Evolutionary conservation across 2,329 filamentous ascomycete species (phyloP), one percentile per base, ranked within the genome.

Genomic region (Sordariomycetes sp.): DNA sequence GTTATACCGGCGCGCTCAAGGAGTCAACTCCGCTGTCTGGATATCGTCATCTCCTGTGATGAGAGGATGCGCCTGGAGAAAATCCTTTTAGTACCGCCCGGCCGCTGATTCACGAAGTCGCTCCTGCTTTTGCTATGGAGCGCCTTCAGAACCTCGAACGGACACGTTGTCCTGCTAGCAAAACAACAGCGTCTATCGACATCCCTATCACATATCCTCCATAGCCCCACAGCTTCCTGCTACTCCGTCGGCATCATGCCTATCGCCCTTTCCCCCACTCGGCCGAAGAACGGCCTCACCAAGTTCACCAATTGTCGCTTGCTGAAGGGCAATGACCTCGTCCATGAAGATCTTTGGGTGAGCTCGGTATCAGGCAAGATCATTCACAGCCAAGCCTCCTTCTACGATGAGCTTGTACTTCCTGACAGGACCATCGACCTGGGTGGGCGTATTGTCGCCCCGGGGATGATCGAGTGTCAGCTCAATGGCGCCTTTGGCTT

Each of bases 401-500:
- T 81, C 53, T 88, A 84, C 53, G 77, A 79, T 46, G 70, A 83
- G 34, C 68, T 77, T 30, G 63, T 71, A 35, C 64, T 79, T 3
- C 85, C 88, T 2, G 84, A 90, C 51, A 61, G 78, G 45, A 79
- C 80, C 35, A 68, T 94, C 46, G 78, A 95, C 49, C 75, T 95
- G 2, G 75, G 78, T 33, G 86, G 86, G 38, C 85, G 85, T 47
- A 90, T 94, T 44, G 55, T 95, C 15, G 77, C 83, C 1, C 86
- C 88, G 0, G 88, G 88, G 18, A 71, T 95, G 51, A 92, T 95
- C 46, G 88, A 95, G 45, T 82, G 82, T 34, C 88, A 95, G 58
- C 77, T 95, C 46, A 95, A 95, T 50, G 88, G 88, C 31, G 87
- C 84, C 8, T 90, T 87, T 49, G 87, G 87, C 37, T 93, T 94